A percentile compares a stretch with the other conserved stretches of the same genome.
phyloP scores from a whole-genome alignment of 2,329 filamentous ascomycete species.

The Xylariaceae sp. region DNA sequence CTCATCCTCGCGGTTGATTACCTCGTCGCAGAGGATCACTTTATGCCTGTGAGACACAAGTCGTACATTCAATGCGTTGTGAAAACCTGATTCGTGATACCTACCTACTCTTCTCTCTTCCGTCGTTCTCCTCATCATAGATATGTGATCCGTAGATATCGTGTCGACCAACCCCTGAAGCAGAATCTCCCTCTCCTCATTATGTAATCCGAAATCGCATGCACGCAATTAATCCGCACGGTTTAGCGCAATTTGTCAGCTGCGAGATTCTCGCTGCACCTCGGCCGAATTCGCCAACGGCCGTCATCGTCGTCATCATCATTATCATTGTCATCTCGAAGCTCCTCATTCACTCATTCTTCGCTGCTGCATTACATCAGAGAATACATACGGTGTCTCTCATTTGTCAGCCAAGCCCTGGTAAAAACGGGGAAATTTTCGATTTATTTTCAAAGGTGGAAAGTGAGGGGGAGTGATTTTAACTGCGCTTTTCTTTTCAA shows the following conservation, averaged over 20 bases:
- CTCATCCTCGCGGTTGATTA: neutral
- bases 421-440: neutral
- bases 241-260: neutral
- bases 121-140: no score
- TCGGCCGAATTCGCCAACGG: no score
- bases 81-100: no score
- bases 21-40: neutral
- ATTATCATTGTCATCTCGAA: slow-evolving; percentile 10
- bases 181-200: neutral
- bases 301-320: slow-evolving; percentile 9
- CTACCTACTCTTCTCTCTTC: no score
- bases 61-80: no score
- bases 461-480: neutral
- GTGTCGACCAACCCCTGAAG: neutral
- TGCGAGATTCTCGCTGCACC: neutral
- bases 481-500: slow-evolving; percentile 5
- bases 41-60: no score
- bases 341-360: slow-evolving; percentile 4
- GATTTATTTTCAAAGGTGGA: no score
- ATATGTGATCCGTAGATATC: no score
- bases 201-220: neutral
- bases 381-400: slow-evolving; percentile 3
- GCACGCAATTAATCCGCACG: neutral
- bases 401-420: slow-evolving; percentile 25
- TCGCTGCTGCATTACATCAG: slow-evolving; percentile 4